Evolutionary conservation across 805 yeast genomes (phyloP), one percentile per base, ranked within the genome.

Genomic region (Lachancea meyersii): DNA sequence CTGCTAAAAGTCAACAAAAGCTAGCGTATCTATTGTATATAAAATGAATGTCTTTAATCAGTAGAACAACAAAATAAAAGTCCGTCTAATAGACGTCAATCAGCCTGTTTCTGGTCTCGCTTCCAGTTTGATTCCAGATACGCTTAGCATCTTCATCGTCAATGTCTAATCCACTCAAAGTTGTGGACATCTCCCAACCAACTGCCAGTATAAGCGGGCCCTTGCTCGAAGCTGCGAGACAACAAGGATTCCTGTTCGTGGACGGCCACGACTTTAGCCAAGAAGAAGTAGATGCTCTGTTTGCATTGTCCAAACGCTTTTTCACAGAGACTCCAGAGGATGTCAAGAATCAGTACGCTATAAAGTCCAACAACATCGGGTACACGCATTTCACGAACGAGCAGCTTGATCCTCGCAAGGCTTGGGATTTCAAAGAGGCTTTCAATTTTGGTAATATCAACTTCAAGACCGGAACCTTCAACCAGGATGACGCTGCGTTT

Each of bases 381-480:
- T 80, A 80, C 54, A 73, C 82, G 4, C 61, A 68, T 26, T 67
- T 71, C 49, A 73, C 75, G 16, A 75, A 70, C 34, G 87, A 80
- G 56, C 76, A 61, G 32, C 47, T 65, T 31, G 68, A 65, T 42
- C 58, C 60, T 4, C 48, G 53, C 34, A 46, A 46, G 19, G 52
- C 58, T 22, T 81, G 82, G 4, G 85, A 79, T 57, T 82, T 80
- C 30, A 79, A 79, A 52, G 83, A 79, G 56, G 86, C 83, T 1
- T 77, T 80, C 64, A 85, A 86, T 55, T 77, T 84, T 58, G 77
- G 82, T 34, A 57, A 65, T 16, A 67, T 81, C 51, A 62, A 78
- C 50, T 70, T 77, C 45, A 45, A 50, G 20, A 70, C 74, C 7
- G 87, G 86, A 35, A 56, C 59, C 22, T 58, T 56, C 39, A 58